Conservation (phyloP, 345 rosid species). For the Anastatica hierochuntica region DNA sequence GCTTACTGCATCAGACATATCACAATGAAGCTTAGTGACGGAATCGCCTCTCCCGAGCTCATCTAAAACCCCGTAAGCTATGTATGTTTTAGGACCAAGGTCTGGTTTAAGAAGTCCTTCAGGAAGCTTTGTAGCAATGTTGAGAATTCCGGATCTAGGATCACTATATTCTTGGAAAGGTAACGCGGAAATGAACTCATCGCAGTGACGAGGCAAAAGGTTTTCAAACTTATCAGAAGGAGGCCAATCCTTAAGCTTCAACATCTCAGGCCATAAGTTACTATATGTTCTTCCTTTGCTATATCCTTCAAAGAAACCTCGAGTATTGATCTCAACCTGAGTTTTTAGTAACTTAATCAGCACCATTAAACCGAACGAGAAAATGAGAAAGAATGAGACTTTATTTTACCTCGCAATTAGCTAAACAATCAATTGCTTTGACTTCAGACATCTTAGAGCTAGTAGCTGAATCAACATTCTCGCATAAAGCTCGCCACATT, state of each 20-base stretch:
- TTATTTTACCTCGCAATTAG: constrained; percentile 71
- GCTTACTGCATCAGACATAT: constrained; percentile 87
- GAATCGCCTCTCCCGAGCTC: constrained; percentile 99
- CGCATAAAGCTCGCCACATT: constrained; percentile 87
- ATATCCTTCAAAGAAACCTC: constrained; percentile 73
- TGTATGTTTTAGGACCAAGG: constrained; percentile 91
- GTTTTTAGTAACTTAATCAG: too few species aligned
- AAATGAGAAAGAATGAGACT: too few species aligned
- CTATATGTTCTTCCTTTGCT: constrained; percentile 54
- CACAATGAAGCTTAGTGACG: constrained; percentile 88
- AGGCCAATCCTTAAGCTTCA: constrained; percentile 98
- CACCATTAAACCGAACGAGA: too few species aligned
- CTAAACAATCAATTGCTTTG: constrained; percentile 75
- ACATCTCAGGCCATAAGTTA: constrained; percentile 94
- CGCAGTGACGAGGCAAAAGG: constrained; percentile 87
- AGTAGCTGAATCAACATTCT: constrained; percentile 32
- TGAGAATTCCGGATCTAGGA: constrained; percentile 74
- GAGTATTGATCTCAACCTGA: constrained; percentile 66
- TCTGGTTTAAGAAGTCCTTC: constrained; percentile 59
- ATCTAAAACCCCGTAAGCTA: constrained; percentile 64
- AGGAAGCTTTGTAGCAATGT: constrained; percentile 76
- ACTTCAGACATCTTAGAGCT: constrained; percentile 55
- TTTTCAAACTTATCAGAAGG: constrained; percentile 87
- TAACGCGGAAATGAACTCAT: constrained; percentile 72
- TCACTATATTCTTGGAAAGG: constrained; percentile 80